Conservation (phyloP, 768 basidiomycete species). For the Hypholoma sublateritium region DNA sequence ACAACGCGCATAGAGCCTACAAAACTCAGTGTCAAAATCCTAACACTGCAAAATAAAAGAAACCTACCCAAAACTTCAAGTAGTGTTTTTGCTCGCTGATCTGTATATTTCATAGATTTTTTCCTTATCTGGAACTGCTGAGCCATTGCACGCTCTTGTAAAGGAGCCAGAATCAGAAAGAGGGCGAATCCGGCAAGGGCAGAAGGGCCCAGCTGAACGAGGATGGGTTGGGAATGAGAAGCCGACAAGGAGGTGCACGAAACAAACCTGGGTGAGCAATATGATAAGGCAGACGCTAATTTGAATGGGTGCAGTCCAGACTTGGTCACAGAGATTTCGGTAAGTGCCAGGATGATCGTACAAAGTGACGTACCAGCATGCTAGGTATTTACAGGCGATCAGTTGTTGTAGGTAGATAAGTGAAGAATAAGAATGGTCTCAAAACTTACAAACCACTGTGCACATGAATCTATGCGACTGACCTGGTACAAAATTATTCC, state of each 20-base stretch:
- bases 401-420: background rate
- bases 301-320: conserved; percentile 72
- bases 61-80: conserved; percentile 56
- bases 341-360: background rate
- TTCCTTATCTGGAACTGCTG: conserved; percentile 54
- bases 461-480: conserved; percentile 56
- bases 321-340: conserved; percentile 19
- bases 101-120: conserved; percentile 60
- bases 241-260: background rate
- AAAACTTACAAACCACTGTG: conserved; percentile 70
- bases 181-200: conserved; percentile 70
- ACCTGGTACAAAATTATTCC: conserved; percentile 30
- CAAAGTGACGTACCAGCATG: conserved; percentile 12
- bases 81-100: conserved; percentile 61
- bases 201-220: conserved; percentile 59
- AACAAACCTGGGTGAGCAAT: conserved; percentile 51
- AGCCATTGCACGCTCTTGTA: conserved; percentile 66
- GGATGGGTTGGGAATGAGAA: background rate
- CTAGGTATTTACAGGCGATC: background rate
- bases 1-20: conserved; percentile 68
- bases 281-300: conserved; percentile 58
- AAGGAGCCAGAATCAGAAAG: conserved; percentile 59
- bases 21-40: background rate
- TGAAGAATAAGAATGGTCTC: background rate
- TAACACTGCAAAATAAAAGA: too few species aligned